Base-by-base conservation (phyloP, 2,329 filamentous ascomycete genomes). In the Trichoderma sp. region DNA sequence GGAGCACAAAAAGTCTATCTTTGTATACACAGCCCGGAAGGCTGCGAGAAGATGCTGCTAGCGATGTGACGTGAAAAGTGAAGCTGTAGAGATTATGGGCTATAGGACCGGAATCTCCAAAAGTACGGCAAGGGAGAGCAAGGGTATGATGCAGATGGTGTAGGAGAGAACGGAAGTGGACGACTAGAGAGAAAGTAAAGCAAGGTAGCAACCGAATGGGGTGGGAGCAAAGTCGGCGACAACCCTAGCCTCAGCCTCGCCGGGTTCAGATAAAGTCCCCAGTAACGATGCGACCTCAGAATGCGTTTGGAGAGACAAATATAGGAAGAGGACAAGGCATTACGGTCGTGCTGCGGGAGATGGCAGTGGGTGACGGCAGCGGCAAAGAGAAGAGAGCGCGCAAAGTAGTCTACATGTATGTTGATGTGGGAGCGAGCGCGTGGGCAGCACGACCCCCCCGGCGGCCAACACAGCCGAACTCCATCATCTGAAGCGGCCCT, bases 1-100 rank as follows among this genome's bases (percentile, higher is more conserved):
- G 67, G 70, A 71, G 69, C 72, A 74, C 74, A 70, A 73, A 54
- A 35, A 72, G 74, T 77, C 80, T 80, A 80, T 76, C 81, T 81
- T 78, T 79, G 77, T 80, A 77, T 75, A 79, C 81, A 83, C 82
- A 83, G 81, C 81, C 81, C 71, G 70, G 71, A 69, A 72, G 72
- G 79, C 77, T 78, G 76, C 76, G 77, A 76, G 77, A 68, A 71
- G 67, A 64, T 70, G 64, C 67, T 69, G 71, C 69, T 73, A 70
- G 71, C 68, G 73, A 35, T 17, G 64, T 45, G 52, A 67, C 22
- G 48, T 39, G 60, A 71, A n/a, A n/a, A 69, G 74, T 75, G 52
- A 65, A 56, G 52, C 35, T 34, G 61, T 56, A 72, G 73, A 74
- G 74, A 73, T 74, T 71, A 74, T 73, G 72, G 71, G 75, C 73